Percentiles rank a stretch among this genome's conserved stretches.
phyloP scores from a whole-genome alignment of 2,329 filamentous ascomycete genomes.

The Botryotinia convoluta region DNA sequence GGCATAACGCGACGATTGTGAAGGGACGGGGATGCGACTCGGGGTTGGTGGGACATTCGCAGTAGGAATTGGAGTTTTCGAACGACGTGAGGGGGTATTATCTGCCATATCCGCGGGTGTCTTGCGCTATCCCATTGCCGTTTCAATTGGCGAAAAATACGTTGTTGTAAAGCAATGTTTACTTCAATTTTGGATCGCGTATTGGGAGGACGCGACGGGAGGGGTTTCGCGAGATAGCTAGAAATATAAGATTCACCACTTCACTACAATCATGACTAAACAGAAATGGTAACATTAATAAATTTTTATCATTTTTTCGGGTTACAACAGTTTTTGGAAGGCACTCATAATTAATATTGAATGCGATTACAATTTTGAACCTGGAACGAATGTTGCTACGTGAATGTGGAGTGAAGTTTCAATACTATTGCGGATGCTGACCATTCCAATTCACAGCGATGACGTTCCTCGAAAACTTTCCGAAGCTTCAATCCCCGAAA shows the following conservation, averaged over 20 bases:
- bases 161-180: neutral
- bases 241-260: neutral
- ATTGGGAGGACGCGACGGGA: conserved; percentile 13
- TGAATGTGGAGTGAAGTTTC: neutral
- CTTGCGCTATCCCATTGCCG: conserved; percentile 8
- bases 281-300: neutral
- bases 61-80: conserved; percentile 11
- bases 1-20: conserved; percentile 39
- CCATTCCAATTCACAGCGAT: conserved; percentile 10
- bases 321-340: neutral
- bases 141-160: neutral
- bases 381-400: neutral
- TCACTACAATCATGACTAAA: neutral
- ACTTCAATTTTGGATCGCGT: conserved; percentile 1
- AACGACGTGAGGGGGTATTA: conserved; percentile 17
- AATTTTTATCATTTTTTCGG: neutral
- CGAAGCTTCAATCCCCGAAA: conserved; percentile 7
- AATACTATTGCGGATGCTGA: conserved; percentile 4
- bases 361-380: neutral
- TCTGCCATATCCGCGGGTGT: conserved; percentile 10
- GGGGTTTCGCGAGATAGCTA: conserved; percentile 8
- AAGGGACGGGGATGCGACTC: conserved; percentile 33
- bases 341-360: neutral
- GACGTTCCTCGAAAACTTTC: conserved; percentile 17
- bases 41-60: conserved; percentile 44